Evolutionary conservation across 257 asterid genomes (phyloP), one percentile per base, ranked within the genome.

Genomic region (Ehretia macrophylla): DNA sequence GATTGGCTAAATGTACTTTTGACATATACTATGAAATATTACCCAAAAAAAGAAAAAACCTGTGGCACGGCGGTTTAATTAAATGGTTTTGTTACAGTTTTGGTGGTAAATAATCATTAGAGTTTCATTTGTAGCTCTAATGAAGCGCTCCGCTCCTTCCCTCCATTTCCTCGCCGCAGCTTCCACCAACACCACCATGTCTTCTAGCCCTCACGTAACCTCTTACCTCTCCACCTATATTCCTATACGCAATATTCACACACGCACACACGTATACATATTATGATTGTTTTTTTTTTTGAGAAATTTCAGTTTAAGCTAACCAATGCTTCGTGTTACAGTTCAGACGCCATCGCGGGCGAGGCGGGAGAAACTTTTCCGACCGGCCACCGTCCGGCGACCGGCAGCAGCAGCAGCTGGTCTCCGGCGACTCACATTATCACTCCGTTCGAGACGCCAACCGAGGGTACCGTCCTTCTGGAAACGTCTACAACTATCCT

Each of bases 401-500:
- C 14, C 69, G 4, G 12, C 55, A 17, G 5, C 69, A 56, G 1
- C 54, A 58, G 49, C 86, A 78, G 49, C 68, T 72, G 12, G 77
- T 75, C 19, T 47, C 81, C 60, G 88, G 95, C n/a, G 93, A 83
- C 63, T 77, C 82, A 10, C 88, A 83, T 63, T 81, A 70, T 78
- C 55, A 58, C 47, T 83, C 87, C 14, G 85, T 79, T 19, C 79
- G 64, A 51, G 77, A 67, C 62, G 65, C 85, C 68, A 81, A 83
- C 67, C 78, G 81, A 53, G 79, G 86, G 60, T 73, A 78, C 68
- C 76, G 81, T 11, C 75, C 75, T 4, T 35, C 27, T 9, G 69
- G 59, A 32, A 59, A 39, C 62, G 62, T 40, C 61, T 47, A 62
- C 20, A 64, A 42, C 14, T 57, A 22, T 58, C 60, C 22, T n/a